phyloP scores from a whole-genome alignment of 2,329 filamentous ascomycete species.

The Metarhizium robertsii region DNA sequence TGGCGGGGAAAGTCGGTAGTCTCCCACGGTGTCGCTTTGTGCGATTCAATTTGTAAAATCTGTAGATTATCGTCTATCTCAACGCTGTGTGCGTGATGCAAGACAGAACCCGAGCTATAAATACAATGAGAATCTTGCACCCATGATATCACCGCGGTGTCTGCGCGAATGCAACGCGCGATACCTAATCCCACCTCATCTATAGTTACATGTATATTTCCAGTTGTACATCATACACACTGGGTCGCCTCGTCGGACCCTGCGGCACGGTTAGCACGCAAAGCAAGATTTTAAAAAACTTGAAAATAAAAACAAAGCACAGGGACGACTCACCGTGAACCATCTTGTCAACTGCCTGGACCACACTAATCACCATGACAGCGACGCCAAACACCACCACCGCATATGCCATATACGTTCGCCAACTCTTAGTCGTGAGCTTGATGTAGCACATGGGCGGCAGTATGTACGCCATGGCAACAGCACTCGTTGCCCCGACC shows the following conservation, averaged over 20 bases:
- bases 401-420: constrained; percentile 61
- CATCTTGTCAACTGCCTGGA: constrained; percentile 66
- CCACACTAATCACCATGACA: constrained; percentile 73
- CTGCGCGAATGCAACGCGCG: too few species aligned
- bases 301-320: neutral
- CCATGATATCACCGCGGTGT: too few species aligned
- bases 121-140: too few species aligned
- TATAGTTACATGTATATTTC: neutral
- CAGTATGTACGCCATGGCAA: constrained; percentile 88
- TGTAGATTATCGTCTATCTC: too few species aligned
- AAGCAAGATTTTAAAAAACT: neutral
- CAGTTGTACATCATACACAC: constrained; percentile 4
- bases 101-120: too few species aligned
- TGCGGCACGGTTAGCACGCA: neutral
- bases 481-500: constrained; percentile 89
- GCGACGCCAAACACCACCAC: constrained; percentile 68
- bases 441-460: constrained; percentile 95
- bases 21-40: too few species aligned
- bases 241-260: constrained; percentile 8
- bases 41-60: too few species aligned
- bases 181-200: neutral
- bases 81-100: too few species aligned
- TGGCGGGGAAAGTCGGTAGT: too few species aligned
- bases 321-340: constrained; percentile 29
- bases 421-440: constrained; percentile 68